Evolutionary conservation across 768 basidiomycete species (phyloP).

Genomic region (Galerina marginata): DNA sequence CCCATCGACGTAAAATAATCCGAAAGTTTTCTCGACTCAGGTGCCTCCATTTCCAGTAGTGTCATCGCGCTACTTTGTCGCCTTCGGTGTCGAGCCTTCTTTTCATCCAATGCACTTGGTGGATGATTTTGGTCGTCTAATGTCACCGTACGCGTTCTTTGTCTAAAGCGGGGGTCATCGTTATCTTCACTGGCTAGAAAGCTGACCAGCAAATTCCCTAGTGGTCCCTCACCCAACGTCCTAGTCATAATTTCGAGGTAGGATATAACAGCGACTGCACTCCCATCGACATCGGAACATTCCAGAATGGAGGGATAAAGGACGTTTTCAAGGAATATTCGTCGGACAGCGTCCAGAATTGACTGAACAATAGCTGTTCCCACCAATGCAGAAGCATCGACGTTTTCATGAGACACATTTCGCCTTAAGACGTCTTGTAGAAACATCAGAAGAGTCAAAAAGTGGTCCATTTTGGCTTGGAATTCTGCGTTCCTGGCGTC

Average conservation of each 20-base stretch:
- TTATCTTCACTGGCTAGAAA: slow-evolving; percentile 89
- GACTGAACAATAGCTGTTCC: slow-evolving; percentile 84
- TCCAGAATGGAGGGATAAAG: slow-evolving; percentile 93
- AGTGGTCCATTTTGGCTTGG: slow-evolving; percentile 81
- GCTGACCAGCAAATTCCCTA: slow-evolving; percentile 73
- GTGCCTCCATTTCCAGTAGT: slow-evolving; percentile 86
- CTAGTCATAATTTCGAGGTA: slow-evolving; percentile 91
- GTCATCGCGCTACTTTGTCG: slow-evolving; percentile 90
- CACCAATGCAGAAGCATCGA: slow-evolving; percentile 69
- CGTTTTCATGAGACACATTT: slow-evolving; percentile 53
- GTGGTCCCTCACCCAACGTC: slow-evolving; percentile 69
- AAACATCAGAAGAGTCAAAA: slow-evolving; percentile 90
- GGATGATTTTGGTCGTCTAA: slow-evolving; percentile 40
- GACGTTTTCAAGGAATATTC: slow-evolving; percentile 91
- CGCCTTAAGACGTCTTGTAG: slow-evolving; percentile 86
- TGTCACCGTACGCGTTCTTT: slow-evolving; percentile 51
- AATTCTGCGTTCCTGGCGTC: slow-evolving; percentile 79
- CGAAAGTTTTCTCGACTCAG: slow-evolving; percentile 69
- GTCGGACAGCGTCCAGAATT: slow-evolving; percentile 80
- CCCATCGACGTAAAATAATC: slow-evolving; percentile 89
- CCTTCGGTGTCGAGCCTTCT: slow-evolving; percentile 52
- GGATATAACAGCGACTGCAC: slow-evolving; percentile 93
- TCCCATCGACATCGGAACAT: slow-evolving; percentile 92
- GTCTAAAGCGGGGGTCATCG: slow-evolving; percentile 55
- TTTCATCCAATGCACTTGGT: slow-evolving; percentile 36